Conservation (phyloP, 1,139 yeast genomes). For the Geotrichum carabidarum region DNA sequence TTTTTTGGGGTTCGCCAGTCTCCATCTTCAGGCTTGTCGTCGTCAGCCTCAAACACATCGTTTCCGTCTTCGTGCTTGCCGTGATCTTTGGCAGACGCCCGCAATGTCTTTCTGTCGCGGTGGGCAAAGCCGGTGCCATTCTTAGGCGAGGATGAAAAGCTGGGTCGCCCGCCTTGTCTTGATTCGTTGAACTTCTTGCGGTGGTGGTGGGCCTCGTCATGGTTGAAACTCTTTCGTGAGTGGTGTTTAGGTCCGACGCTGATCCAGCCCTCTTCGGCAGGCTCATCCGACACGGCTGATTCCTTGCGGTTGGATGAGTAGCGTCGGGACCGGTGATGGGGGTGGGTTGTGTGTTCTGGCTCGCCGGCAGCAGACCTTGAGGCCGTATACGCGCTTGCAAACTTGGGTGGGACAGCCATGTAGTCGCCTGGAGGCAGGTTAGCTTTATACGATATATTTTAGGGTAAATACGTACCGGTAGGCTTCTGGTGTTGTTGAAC, state of each 20-base stretch:
- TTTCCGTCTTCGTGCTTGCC: conserved; percentile 1
- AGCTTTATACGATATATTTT: background rate
- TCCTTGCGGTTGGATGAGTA: conserved; percentile 13
- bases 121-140: background rate
- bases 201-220: conserved; percentile 16
- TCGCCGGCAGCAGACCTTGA: conserved; percentile 9
- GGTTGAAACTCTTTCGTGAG: conserved; percentile 21
- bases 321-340: conserved; percentile 9
- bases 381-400: conserved; percentile 17
- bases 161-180: conserved; percentile 6
- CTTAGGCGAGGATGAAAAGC: conserved; percentile 8
- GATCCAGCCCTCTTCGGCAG: conserved; percentile 37
- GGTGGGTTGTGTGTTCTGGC: background rate
- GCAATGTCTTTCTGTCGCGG: background rate
- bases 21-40: conserved; percentile 11
- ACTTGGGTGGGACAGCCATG: conserved; percentile 13
- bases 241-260: conserved; percentile 30
- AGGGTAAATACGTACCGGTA: background rate
- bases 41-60: conserved; percentile 10
- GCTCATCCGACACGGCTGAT: conserved; percentile 23
- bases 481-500: conserved; percentile 4
- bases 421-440: background rate
- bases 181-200: conserved; percentile 20
- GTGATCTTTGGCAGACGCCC: background rate
- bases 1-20: conserved; percentile 18